phyloP scores from a whole-genome alignment of 257 asterid genomes.

The Datura wrightii region DNA sequence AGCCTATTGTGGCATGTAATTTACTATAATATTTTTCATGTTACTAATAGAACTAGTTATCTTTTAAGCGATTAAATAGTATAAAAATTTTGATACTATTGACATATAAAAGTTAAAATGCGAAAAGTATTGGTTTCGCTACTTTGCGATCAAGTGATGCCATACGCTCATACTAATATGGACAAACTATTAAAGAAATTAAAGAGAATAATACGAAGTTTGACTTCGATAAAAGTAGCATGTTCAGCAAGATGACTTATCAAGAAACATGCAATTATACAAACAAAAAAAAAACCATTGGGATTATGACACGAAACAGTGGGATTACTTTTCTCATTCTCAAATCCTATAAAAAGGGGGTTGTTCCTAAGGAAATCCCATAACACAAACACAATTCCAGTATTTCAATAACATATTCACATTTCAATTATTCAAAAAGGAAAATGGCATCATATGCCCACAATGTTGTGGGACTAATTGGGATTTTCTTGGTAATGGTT shows the following conservation, averaged over 20 bases:
- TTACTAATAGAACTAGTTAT: not conserved
- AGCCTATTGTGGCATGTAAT: not conserved
- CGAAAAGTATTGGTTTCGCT: not conserved
- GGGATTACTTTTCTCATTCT: not conserved
- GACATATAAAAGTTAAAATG: not conserved
- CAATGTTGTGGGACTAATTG: not conserved
- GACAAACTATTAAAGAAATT: not conserved
- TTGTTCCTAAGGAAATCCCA: too few species aligned
- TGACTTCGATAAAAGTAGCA: slow-evolving; percentile 26
- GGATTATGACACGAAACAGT: not conserved
- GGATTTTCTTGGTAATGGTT: not conserved
- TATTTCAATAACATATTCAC: not conserved
- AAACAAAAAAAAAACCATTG: not conserved
- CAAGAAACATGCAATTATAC: not conserved
- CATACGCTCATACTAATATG: not conserved
- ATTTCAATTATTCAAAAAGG: not conserved
- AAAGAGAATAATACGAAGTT: not conserved
- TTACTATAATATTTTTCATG: not conserved
- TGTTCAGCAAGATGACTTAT: not conserved
- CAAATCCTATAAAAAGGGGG: slow-evolving; percentile 21
- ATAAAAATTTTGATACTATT: too few species aligned
- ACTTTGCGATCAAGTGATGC: slow-evolving; percentile 13
- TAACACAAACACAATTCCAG: not conserved
- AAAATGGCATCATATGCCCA: not conserved
- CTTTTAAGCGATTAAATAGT: too few species aligned